Percentiles rank a stretch among this genome's conserved stretches.
Evolutionary conservation across 345 rosid species (phyloP).

Genomic region (Citrus glauca): DNA sequence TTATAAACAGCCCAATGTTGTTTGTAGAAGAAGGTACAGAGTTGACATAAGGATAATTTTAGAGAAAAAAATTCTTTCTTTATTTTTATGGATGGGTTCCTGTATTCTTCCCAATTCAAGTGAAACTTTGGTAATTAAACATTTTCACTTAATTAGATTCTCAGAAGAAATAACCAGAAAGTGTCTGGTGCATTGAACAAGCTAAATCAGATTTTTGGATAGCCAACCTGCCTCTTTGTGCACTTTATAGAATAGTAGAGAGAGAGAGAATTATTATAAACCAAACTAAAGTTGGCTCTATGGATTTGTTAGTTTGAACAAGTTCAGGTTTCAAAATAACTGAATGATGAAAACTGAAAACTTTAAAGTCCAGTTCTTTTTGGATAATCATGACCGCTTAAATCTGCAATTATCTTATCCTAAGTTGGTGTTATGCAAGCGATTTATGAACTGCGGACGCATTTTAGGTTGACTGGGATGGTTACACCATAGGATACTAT

Average conservation of each 20-base stretch:
- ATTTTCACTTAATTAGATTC: neutral
- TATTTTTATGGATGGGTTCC: neutral
- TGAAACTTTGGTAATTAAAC: neutral
- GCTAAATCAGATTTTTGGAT: neutral
- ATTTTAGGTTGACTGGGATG: slow-evolving; percentile 93
- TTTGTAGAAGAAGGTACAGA: neutral
- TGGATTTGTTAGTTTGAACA: neutral
- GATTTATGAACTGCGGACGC: slow-evolving; percentile 5
- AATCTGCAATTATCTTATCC: neutral
- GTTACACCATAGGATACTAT: slow-evolving; percentile 94
- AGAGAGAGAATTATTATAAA: neutral
- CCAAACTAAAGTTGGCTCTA: neutral
- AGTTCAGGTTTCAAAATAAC: neutral
- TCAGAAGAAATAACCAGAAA: neutral
- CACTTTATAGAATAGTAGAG: neutral
- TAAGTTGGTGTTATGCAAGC: neutral
- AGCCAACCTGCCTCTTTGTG: neutral
- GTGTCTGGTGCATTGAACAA: neutral
- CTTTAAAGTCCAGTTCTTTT: neutral
- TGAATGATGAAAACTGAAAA: neutral
- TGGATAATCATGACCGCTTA: neutral
- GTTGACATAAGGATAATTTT: neutral
- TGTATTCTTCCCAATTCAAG: neutral
- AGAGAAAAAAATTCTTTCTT: neutral
- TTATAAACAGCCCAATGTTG: neutral